phyloP scores from a whole-genome alignment of 768 basidiomycete species.

The Butyriboletus loyo region DNA sequence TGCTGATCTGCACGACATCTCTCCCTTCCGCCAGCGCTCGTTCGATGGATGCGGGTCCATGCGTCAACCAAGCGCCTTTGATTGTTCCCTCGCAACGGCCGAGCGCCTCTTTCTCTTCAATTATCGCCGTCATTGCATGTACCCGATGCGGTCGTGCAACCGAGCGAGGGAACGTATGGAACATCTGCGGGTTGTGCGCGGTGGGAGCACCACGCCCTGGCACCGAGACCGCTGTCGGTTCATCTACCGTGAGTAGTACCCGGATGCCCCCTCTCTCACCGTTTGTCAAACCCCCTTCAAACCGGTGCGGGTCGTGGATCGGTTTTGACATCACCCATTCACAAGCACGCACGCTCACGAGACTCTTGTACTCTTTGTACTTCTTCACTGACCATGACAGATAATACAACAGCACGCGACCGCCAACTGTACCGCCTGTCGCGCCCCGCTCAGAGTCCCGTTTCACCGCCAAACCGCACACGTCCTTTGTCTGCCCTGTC shows the following conservation, averaged over 20 bases:
- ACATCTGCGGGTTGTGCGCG: background rate
- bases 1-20: background rate
- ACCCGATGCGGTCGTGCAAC: background rate
- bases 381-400: background rate
- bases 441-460: background rate
- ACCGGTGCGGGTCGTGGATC: background rate
- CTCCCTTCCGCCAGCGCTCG: background rate
- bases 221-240: background rate
- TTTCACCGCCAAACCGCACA: background rate
- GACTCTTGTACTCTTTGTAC: no score
- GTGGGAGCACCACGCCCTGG: background rate
- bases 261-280: background rate
- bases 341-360: background rate
- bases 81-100: background rate
- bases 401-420: background rate
- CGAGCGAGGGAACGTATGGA: background rate
- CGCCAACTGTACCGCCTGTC: conserved; percentile 5
- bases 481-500: conserved; percentile 15
- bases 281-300: background rate
- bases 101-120: background rate
- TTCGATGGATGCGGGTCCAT: background rate
- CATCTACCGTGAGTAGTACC: background rate
- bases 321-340: background rate
- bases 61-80: background rate
- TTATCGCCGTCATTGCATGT: background rate